A percentile compares a stretch with the other conserved stretches of the same genome.
These are phyloP conservation scores for Diaporthe eres DNA, from an alignment of 2,329 filamentous ascomycete genomes.

Conservation along the genomic window DNA sequence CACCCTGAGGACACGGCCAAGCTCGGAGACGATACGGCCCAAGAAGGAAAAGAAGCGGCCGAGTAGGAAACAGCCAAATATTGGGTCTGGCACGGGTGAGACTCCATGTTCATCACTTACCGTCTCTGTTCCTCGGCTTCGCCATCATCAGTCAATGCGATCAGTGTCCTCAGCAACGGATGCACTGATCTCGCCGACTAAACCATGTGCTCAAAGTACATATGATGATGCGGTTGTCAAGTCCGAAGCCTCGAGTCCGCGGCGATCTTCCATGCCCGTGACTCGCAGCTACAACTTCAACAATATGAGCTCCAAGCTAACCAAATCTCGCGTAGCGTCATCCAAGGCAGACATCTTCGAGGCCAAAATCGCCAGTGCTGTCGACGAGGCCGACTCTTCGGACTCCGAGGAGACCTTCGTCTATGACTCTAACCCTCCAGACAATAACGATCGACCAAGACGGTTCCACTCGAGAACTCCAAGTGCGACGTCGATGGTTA, in stretches of 20 bases:
- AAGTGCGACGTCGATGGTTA: constrained; percentile 87
- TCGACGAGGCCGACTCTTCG: constrained; percentile 95
- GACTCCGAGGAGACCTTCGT: constrained; percentile 99
- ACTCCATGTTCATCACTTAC: constrained; percentile 46
- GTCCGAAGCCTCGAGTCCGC: constrained; percentile 45
- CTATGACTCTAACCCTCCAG: constrained; percentile 96
- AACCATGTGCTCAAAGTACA: constrained; percentile 53
- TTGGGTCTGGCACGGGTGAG: constrained; percentile 82
- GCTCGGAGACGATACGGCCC: constrained; percentile 95
- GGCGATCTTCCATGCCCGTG: constrained; percentile 43
- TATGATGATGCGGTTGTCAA: constrained; percentile 45
- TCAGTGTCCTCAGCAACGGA: constrained; percentile 52
- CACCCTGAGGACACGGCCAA: constrained; percentile 87
- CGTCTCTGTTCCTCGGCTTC: constrained; percentile 51
- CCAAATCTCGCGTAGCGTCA: constrained; percentile 72
- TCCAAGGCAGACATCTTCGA: constrained; percentile 99
- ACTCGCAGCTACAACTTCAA: constrained; percentile 51
- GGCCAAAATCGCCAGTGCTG: constrained; percentile 94
- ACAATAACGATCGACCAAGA: constrained; percentile 72
- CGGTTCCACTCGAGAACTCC: constrained; percentile 95
- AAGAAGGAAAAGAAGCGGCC: constrained; percentile 92
- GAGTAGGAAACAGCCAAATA: constrained; percentile 79
- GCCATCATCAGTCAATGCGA: constrained; percentile 58
- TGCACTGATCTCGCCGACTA: constrained; percentile 53
- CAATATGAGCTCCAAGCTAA: constrained; percentile 61